These are phyloP conservation scores for Aspergillus sp. DNA, from an alignment of 2,329 filamentous ascomycete species.

Conservation along the genomic window DNA sequence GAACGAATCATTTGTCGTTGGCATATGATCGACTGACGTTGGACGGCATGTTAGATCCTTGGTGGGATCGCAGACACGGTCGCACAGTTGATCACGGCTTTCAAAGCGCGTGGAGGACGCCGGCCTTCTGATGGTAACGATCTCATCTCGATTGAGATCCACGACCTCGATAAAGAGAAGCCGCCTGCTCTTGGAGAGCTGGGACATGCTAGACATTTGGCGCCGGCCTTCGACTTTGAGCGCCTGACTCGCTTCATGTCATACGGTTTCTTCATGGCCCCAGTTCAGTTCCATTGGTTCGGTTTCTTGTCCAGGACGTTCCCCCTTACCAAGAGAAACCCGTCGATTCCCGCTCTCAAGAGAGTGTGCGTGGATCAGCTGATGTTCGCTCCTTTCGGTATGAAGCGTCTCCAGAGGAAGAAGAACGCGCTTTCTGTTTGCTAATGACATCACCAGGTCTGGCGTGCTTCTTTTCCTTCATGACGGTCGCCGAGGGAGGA, in stretches of 20 bases:
- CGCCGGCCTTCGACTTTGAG: slow-evolving; percentile 93
- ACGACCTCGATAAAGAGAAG: slow-evolving; percentile 81
- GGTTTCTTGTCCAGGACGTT: slow-evolving; percentile 78
- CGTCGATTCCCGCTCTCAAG: slow-evolving; percentile 79
- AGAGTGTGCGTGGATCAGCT: slow-evolving; percentile 90
- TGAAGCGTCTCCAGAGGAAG: slow-evolving; percentile 23
- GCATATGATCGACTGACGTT: slow-evolving; percentile 15
- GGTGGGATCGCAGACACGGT: slow-evolving; percentile 96
- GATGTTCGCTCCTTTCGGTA: slow-evolving; percentile 85
- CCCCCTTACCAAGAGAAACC: slow-evolving; percentile 76
- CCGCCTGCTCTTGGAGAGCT: slow-evolving; percentile 66
- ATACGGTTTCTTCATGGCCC: slow-evolving; percentile 95
- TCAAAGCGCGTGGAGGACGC: slow-evolving; percentile 63
- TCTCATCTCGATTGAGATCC: slow-evolving; percentile 80
- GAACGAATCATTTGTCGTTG: background rate
- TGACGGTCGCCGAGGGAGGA: slow-evolving; percentile 94
- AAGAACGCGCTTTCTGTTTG: background rate
- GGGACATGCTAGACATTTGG: slow-evolving; percentile 63
- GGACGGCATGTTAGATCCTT: slow-evolving; percentile 59
- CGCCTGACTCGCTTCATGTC: slow-evolving; percentile 93
- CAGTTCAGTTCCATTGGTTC: slow-evolving; percentile 95
- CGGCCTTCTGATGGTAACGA: slow-evolving; percentile 63
- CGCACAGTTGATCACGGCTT: slow-evolving; percentile 85
- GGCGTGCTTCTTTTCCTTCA: slow-evolving; percentile 87
- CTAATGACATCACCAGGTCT: slow-evolving; percentile 57